Conservation (phyloP, 1,284 basidiomycete genomes). For the Trametes sp. region DNA sequence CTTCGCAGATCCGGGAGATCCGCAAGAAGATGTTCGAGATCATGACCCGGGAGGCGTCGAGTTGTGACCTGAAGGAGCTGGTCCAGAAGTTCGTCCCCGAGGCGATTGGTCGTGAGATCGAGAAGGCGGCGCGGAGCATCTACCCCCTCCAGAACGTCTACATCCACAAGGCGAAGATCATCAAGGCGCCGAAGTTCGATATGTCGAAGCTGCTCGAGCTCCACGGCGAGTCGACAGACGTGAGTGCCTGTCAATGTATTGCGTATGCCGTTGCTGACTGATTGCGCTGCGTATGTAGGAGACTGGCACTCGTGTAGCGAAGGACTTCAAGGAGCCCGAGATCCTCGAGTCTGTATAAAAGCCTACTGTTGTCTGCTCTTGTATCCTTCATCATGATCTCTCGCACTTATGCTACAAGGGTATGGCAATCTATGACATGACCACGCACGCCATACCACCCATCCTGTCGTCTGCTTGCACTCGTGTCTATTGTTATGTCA, state of each 20-base stretch:
- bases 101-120: constrained; percentile 99
- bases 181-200: constrained; percentile 98
- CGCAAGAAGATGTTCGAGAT: constrained; percentile 99
- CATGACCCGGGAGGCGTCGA: constrained; percentile 95
- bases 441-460: constrained; percentile 20
- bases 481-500: constrained; percentile 9
- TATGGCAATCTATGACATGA: constrained; percentile 51
- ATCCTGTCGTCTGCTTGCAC: constrained; percentile 16
- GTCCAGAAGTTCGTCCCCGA: constrained; percentile 99
- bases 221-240: constrained; percentile 93
- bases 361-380: constrained; percentile 47
- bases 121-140: constrained; percentile 96
- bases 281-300: constrained; percentile 59
- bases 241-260: constrained; percentile 53
- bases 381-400: constrained; percentile 50
- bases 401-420: constrained; percentile 49
- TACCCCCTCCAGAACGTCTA: constrained; percentile 99
- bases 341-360: constrained; percentile 83
- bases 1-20: constrained; percentile 96
- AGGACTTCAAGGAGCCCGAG: constrained; percentile 95
- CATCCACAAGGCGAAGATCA: constrained; percentile 97
- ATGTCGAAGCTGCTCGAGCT: constrained; percentile 94
- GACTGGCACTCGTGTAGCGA: constrained; percentile 86
- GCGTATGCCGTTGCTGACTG: background rate
- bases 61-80: constrained; percentile 97